Conservation (phyloP, 2,329 filamentous ascomycete genomes). For the Penicillium sp. region DNA sequence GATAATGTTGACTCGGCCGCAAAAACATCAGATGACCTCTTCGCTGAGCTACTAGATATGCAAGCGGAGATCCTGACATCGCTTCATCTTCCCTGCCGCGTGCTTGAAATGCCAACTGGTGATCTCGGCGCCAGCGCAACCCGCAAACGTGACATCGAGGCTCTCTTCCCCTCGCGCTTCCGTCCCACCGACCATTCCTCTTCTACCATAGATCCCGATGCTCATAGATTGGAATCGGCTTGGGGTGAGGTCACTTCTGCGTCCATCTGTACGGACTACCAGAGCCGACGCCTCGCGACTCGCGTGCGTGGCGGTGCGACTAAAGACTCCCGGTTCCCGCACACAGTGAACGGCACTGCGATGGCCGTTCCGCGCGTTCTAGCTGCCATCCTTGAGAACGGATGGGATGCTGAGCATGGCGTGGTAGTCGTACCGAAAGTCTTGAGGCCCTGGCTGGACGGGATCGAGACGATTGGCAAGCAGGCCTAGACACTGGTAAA, state of each 20-base stretch:
- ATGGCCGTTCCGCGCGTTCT: slow-evolving; percentile 86
- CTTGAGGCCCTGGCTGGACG: slow-evolving; percentile 80
- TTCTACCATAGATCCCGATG: slow-evolving; percentile 2
- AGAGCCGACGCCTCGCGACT: slow-evolving; percentile 77
- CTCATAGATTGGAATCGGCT: slow-evolving; percentile 53
- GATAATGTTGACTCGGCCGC: slow-evolving; percentile 45
- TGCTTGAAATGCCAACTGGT: slow-evolving; percentile 85
- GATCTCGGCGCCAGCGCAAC: slow-evolving; percentile 87
- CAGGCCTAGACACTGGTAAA: not conserved
- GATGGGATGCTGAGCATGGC: slow-evolving; percentile 70
- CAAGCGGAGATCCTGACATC: slow-evolving; percentile 78
- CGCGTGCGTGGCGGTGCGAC: slow-evolving; percentile 56
- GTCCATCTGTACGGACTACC: slow-evolving; percentile 93
- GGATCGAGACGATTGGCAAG: slow-evolving; percentile 60
- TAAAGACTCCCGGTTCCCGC: slow-evolving; percentile 66
- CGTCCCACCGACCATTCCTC: slow-evolving; percentile 14
- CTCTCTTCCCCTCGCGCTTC: slow-evolving; percentile 79
- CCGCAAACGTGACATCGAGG: slow-evolving; percentile 90
- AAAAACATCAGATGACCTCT: slow-evolving; percentile 50
- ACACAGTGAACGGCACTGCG: slow-evolving; percentile 92
- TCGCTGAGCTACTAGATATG: slow-evolving; percentile 81
- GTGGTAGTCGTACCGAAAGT: slow-evolving; percentile 75
- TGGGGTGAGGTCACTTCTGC: slow-evolving; percentile 94
- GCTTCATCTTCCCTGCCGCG: slow-evolving; percentile 77
- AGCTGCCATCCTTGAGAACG: slow-evolving; percentile 84